Conservation (phyloP, 2,329 filamentous ascomycete genomes). For the Lachnellula cervina region DNA sequence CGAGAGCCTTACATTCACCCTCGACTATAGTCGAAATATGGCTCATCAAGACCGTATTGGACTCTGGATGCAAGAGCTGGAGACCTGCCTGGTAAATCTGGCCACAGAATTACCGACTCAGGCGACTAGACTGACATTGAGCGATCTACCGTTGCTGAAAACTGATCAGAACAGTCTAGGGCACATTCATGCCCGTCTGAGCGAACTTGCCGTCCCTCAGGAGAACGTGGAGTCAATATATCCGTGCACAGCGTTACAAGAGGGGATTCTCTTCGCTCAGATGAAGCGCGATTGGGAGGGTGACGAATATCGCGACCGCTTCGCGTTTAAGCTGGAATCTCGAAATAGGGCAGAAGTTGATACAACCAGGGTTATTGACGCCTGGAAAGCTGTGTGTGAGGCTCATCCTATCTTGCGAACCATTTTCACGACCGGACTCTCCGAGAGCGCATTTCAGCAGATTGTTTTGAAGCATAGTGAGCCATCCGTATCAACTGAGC, state of each 20-base stretch:
- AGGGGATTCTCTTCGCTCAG: neutral
- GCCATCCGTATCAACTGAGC: no score
- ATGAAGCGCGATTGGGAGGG: no score
- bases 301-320: no score
- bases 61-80: neutral
- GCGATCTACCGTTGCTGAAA: neutral
- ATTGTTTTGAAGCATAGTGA: no score
- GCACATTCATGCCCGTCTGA: neutral
- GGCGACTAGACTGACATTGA: neutral
- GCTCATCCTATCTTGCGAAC: no score
- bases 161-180: neutral
- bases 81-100: neutral
- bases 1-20: neutral
- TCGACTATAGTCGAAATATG: neutral
- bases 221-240: neutral
- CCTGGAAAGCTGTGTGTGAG: no score
- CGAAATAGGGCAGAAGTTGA: no score
- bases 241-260: neutral
- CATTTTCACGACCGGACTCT: no score
- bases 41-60: neutral
- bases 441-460: no score
- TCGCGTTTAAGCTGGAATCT: no score
- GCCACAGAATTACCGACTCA: neutral
- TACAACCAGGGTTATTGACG: no score
- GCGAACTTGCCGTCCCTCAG: neutral